phyloP scores from a whole-genome alignment of 805 yeast species.

The Schizosaccharomyces osmophilus region DNA sequence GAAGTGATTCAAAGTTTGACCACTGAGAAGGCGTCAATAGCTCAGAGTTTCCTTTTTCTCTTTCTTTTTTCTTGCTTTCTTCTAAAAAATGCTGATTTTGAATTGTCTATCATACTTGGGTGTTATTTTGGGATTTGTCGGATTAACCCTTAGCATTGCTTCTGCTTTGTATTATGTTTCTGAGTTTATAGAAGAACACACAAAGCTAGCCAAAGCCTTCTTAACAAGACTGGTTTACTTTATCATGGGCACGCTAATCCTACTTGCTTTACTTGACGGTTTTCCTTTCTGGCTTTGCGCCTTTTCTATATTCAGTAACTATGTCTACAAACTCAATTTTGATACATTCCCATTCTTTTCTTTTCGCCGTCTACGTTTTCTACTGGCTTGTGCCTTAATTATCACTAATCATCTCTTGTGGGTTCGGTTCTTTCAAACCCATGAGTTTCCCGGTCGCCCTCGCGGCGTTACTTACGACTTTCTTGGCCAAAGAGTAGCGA shows the following conservation, averaged over 20 bases:
- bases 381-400: neutral
- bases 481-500: neutral
- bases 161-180: constrained; percentile 78
- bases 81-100: constrained; percentile 18
- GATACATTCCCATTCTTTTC: constrained; percentile 56
- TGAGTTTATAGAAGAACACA: constrained; percentile 80
- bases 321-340: constrained; percentile 53
- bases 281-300: constrained; percentile 46
- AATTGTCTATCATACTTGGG: constrained; percentile 37
- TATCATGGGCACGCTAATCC: constrained; percentile 28
- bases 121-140: constrained; percentile 32
- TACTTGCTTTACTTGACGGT: constrained; percentile 47
- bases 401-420: neutral
- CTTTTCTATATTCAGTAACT: constrained; percentile 49
- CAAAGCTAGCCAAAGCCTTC: constrained; percentile 57
- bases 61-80: neutral
- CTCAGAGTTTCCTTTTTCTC: neutral
- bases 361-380: neutral
- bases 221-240: constrained; percentile 37
- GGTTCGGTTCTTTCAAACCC: neutral
- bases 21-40: too few species aligned
- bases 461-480: neutral
- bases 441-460: neutral
- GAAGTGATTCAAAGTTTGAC: neutral
- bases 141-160: constrained; percentile 42